phyloP scores from a whole-genome alignment of 2,329 filamentous ascomycete species.

The Xylogone sp. region DNA sequence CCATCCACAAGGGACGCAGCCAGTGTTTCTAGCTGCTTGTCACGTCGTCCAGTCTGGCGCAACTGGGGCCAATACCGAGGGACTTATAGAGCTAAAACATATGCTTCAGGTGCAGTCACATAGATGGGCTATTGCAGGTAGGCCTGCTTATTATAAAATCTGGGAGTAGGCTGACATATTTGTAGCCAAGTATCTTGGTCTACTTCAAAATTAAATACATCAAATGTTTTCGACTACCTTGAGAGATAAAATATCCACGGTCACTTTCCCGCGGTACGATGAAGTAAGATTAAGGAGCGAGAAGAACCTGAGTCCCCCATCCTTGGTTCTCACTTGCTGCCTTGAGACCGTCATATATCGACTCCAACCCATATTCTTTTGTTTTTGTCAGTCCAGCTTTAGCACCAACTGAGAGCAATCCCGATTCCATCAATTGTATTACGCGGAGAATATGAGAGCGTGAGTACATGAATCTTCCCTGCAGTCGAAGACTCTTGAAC shows the following conservation, averaged over 20 bases:
- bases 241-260: too few relatives aligned
- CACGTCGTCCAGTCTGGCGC: background rate
- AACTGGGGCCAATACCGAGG: background rate
- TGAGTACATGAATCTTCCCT: background rate
- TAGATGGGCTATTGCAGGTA: background rate
- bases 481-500: constrained; percentile 1
- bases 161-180: background rate
- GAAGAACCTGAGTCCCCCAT: background rate
- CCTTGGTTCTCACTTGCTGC: background rate
- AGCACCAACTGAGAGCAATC: background rate
- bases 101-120: background rate
- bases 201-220: background rate
- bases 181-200: background rate
- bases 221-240: too few relatives aligned
- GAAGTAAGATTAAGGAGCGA: background rate
- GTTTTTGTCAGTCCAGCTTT: background rate
- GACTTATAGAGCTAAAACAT: background rate
- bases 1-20: background rate
- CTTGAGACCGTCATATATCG: background rate
- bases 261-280: too few relatives aligned
- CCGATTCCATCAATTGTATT: background rate
- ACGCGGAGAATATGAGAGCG: background rate
- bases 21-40: background rate
- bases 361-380: background rate
- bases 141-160: background rate